phyloP scores from a whole-genome alignment of 2,329 filamentous ascomycete species.

The Metarhizium robertsii region DNA sequence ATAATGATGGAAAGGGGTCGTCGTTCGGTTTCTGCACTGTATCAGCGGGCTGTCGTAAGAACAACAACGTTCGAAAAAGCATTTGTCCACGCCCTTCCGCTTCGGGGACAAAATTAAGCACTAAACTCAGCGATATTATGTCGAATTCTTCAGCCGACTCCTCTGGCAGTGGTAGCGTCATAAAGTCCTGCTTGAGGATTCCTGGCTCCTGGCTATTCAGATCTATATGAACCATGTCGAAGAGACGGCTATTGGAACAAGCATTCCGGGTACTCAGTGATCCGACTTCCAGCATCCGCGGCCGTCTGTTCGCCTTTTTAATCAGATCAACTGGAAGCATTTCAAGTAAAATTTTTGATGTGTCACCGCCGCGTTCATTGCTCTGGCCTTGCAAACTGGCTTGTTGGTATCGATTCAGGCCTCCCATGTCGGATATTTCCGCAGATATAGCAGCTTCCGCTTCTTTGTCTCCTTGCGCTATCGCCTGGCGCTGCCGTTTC shows the following conservation, averaged over 20 bases:
- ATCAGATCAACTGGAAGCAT: slow-evolving; percentile 39
- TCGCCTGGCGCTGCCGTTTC: slow-evolving; percentile 50
- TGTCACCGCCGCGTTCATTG: slow-evolving; percentile 57
- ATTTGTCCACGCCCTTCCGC: slow-evolving; percentile 69
- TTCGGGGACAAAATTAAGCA: slow-evolving; percentile 89
- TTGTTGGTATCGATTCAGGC: slow-evolving; percentile 54
- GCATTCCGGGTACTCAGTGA: slow-evolving; percentile 77
- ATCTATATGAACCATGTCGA: slow-evolving; percentile 78
- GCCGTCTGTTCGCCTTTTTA: slow-evolving; percentile 14
- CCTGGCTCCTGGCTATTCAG: slow-evolving; percentile 74
- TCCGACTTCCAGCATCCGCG: slow-evolving; percentile 79
- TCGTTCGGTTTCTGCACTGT: slow-evolving; percentile 8
- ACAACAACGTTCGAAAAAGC: slow-evolving; percentile 66
- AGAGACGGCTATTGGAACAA: slow-evolving; percentile 62
- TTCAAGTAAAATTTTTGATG: slow-evolving; percentile 52
- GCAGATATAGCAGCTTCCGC: slow-evolving; percentile 36
- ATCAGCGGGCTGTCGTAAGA: slow-evolving; percentile 38
- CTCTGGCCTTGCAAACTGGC: slow-evolving; percentile 62
- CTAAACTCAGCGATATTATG: slow-evolving; percentile 82
- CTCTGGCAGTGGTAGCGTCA: slow-evolving; percentile 69
- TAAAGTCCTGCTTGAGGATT: slow-evolving; percentile 88
- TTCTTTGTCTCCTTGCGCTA: slow-evolving; percentile 38
- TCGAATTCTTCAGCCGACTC: slow-evolving; percentile 62
- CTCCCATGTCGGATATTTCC: slow-evolving; percentile 49
- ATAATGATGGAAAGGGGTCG: slow-evolving; percentile 57